A percentile compares a stretch with the other conserved stretches of the same genome.
Evolutionary conservation across 2,329 filamentous ascomycete species (phyloP).

Genomic region (Nannizziopsis arthrosporioides): DNA sequence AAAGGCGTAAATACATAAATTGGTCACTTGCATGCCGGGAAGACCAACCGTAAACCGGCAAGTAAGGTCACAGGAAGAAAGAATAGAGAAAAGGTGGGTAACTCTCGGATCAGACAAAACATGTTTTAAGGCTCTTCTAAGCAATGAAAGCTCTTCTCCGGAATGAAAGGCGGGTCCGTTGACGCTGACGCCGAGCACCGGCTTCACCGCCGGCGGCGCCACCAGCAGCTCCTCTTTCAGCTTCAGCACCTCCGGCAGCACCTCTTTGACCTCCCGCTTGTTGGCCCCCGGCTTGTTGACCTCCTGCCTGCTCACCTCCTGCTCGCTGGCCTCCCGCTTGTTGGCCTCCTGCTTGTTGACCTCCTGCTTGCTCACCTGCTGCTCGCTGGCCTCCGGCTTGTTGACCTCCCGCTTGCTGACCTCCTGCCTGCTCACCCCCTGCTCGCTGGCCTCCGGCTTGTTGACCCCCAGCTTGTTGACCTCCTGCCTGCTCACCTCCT

Average conservation of each 20-base stretch:
- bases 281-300: too few species aligned
- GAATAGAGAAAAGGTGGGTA: not conserved
- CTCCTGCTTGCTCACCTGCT: too few species aligned
- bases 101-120: not conserved
- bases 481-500: too few species aligned
- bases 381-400: too few species aligned
- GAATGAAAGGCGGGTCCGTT: slow-evolving; percentile 3
- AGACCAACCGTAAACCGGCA: not conserved
- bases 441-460: too few species aligned
- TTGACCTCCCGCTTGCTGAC: too few species aligned
- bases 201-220: not conserved
- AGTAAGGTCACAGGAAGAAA: not conserved
- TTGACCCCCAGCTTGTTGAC: too few species aligned
- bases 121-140: not conserved
- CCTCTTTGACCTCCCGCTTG: not conserved
- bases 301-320: not conserved
- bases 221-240: not conserved
- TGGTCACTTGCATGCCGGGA: not conserved
- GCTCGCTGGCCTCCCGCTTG: too few species aligned
- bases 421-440: too few species aligned
- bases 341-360: too few species aligned
- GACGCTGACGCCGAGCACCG: not conserved
- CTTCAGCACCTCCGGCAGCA: not conserved
- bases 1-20: slow-evolving; percentile 9
- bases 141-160: slow-evolving; percentile 4